Base-by-base conservation (phyloP, 1,139 yeast genomes). In the Yamadazyma dushanensis region DNA sequence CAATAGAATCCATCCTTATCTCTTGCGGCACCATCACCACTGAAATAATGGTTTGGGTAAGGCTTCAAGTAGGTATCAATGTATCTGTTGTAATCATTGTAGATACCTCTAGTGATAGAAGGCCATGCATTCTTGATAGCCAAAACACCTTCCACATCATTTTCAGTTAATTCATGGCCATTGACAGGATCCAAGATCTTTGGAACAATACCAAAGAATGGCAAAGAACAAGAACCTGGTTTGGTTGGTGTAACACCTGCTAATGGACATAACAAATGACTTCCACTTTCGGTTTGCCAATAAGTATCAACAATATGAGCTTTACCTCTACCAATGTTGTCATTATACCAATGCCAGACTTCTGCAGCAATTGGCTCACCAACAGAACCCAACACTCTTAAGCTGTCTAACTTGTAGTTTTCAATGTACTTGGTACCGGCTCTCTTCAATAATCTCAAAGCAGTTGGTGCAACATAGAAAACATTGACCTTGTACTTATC, bases 331-430 rank as follows among this genome's bases (percentile, higher is more conserved):
- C 98, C 98, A 52, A 92, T 84, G 61, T 83, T 78, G 57, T 87
- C 89, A 63, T 87, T 79, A 69, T 90, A 92, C 98, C 98, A 92
- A 66, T 88, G 95, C 97, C 97, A 92, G 56, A 92, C 80, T 64
- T 92, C 98, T 44, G 96, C 92, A 38, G 97, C 89, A 57, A 92
- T 92, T 51, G 98, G 98, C 71, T 92, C 98, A 63, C 98, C 98
- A 42, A 92, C 98, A 19, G 97, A 89, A 50, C 98, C 98, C 53
- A 92, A 76, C 32, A 95, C 89, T 71, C 98, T 84, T 60, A 92
- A 76, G 16, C 95, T 81, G n/a, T 86, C 75, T 48, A 89, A 77
- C 63, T 90, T 96, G 60, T 90, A 89, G 63, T 87, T 83, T 49
- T 76, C 79, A 57, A 84, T 86, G 59, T 85, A 92, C 17, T 66